Conservation (phyloP, 768 basidiomycete species). For the Pisolithus microcarpus region DNA sequence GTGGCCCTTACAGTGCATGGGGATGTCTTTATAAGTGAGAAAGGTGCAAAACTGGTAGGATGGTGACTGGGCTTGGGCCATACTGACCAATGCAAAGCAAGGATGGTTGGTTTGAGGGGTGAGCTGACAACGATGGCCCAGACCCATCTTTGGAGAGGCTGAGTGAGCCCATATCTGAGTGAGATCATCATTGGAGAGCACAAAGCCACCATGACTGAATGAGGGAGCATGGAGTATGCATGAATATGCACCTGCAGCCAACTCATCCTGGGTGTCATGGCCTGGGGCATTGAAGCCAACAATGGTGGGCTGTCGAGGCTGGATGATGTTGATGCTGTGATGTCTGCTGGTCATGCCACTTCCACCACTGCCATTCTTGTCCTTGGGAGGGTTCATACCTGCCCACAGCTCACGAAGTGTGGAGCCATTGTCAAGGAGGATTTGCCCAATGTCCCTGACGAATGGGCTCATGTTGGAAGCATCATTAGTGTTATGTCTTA, state of each 20-base stretch:
- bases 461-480: slow-evolving; percentile 81
- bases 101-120: slow-evolving; percentile 60
- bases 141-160: no score
- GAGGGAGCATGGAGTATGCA: slow-evolving; percentile 25
- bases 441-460: slow-evolving; percentile 75
- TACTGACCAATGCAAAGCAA: no score
- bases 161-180: slow-evolving; percentile 60
- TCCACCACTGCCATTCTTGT: slow-evolving; percentile 54
- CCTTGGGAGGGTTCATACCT: slow-evolving; percentile 55
- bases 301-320: slow-evolving; percentile 57
- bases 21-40: no score
- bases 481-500: slow-evolving; percentile 38
- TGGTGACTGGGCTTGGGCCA: no score
- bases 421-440: slow-evolving; percentile 65
- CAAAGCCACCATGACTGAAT: slow-evolving; percentile 48
- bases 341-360: slow-evolving; percentile 79
- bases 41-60: no score
- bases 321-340: slow-evolving; percentile 79
- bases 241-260: slow-evolving; percentile 11
- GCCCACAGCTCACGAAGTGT: slow-evolving; percentile 72
- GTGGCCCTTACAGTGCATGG: no score
- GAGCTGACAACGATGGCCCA: slow-evolving; percentile 36
- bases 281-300: slow-evolving; percentile 64
- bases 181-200: slow-evolving; percentile 76
- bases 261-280: slow-evolving; percentile 37